These are phyloP conservation scores for Kwoniella dendrophila DNA, from an alignment of 768 basidiomycete genomes.

Conservation along the genomic window DNA sequence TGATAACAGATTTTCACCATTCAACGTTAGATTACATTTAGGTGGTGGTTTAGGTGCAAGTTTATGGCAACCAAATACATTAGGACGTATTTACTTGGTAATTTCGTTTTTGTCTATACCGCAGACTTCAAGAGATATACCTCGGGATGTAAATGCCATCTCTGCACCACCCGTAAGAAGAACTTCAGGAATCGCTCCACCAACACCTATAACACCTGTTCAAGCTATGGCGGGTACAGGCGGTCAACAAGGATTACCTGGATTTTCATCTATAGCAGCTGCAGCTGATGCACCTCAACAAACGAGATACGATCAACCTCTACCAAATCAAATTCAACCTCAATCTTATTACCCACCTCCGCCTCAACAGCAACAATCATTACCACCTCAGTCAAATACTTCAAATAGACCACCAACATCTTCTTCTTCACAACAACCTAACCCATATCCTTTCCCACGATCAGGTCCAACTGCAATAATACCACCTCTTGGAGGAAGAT, in stretches of 20 bases:
- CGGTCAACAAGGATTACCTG: constrained; percentile 24
- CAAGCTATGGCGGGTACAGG: constrained; percentile 3
- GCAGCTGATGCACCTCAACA: constrained; percentile 28
- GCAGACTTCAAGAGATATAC: constrained; percentile 18
- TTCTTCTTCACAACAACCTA: constrained; percentile 11
- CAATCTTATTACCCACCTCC: constrained; percentile 21
- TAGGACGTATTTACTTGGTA: constrained; percentile 32
- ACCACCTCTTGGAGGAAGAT: constrained; percentile 1
- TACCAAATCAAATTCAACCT: no score
- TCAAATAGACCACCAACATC: constrained; percentile 8
- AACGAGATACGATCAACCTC: constrained; percentile 15
- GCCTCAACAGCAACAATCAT: neutral
- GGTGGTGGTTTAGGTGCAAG: constrained; percentile 47
- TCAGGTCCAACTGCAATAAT: constrained; percentile 1
- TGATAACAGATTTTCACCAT: constrained; percentile 32
- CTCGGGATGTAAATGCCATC: constrained; percentile 1
- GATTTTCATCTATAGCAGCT: constrained; percentile 24
- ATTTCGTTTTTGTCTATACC: constrained; percentile 34
- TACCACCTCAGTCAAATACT: no score
- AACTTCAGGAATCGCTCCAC: constrained; percentile 19
- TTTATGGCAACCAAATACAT: constrained; percentile 36
- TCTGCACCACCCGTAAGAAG: constrained; percentile 7
- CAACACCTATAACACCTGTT: constrained; percentile 21
- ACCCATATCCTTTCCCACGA: constrained; percentile 13
- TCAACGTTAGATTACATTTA: constrained; percentile 48